phyloP scores from a whole-genome alignment of 2,329 filamentous ascomycete genomes.

The Exserohilum rostratum region DNA sequence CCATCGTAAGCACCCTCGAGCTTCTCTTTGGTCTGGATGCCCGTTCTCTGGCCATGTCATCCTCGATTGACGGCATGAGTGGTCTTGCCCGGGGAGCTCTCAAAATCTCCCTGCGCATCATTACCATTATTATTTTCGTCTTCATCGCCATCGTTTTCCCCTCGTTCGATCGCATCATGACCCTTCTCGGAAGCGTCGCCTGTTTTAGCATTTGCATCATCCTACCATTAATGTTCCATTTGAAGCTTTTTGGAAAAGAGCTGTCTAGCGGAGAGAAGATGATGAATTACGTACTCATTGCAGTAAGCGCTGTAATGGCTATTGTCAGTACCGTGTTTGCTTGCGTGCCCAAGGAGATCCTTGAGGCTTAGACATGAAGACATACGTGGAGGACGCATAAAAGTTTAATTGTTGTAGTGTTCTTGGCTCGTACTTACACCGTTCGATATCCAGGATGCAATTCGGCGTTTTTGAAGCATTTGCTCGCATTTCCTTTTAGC shows the following conservation, averaged over 20 bases:
- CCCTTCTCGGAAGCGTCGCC: constrained; percentile 83
- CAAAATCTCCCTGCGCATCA: constrained; percentile 67
- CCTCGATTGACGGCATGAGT: constrained; percentile 59
- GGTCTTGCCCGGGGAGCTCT: constrained; percentile 63
- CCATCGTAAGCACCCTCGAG: constrained; percentile 85
- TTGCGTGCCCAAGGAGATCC: constrained; percentile 74
- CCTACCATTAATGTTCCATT: constrained; percentile 84
- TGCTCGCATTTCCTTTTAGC: not conserved
- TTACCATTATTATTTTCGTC: constrained; percentile 74
- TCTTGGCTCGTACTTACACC: not conserved
- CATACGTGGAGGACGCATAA: not conserved
- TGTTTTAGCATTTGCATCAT: constrained; percentile 96
- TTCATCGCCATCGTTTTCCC: constrained; percentile 76
- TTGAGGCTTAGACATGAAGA: constrained; percentile 10
- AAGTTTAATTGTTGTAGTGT: constrained; percentile 2
- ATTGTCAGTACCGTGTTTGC: constrained; percentile 83
- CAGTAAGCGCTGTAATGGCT: constrained; percentile 72
- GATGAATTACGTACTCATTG: constrained; percentile 71
- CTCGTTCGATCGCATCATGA: constrained; percentile 88
- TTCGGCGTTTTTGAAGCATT: constrained; percentile 16
- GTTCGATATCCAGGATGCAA: constrained; percentile 6
- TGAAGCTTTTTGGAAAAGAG: constrained; percentile 83
- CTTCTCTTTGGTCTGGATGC: constrained; percentile 75
- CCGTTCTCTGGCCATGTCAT: constrained; percentile 58
- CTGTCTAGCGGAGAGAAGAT: constrained; percentile 68